phyloP scores from a whole-genome alignment of 331 rosid genomes.

The Quercus tomentella region DNA sequence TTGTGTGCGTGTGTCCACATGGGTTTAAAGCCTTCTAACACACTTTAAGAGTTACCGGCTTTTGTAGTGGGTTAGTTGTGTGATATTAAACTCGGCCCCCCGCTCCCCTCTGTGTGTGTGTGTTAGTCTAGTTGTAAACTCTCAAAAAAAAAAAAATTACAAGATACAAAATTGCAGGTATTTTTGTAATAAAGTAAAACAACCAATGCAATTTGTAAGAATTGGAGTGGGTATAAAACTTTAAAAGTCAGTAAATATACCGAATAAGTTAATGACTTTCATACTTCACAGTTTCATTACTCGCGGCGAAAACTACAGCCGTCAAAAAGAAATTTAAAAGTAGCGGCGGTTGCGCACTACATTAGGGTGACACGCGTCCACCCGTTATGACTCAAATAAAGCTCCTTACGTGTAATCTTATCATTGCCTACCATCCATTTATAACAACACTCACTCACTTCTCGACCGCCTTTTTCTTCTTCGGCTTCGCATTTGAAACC shows the following conservation, averaged over 20 bases:
- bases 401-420: neutral
- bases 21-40: too few relatives aligned
- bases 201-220: neutral
- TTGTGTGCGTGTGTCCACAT: too few relatives aligned
- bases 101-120: too few relatives aligned
- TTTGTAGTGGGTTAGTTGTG: too few relatives aligned
- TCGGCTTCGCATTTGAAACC: neutral
- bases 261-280: neutral
- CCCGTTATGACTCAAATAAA: neutral
- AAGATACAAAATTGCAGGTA: neutral
- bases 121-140: too few relatives aligned
- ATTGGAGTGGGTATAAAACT: neutral
- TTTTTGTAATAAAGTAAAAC: neutral
- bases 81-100: too few relatives aligned
- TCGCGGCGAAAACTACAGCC: slow-evolving; percentile 4
- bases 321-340: neutral
- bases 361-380: neutral
- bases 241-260: neutral
- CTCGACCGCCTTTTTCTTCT: slow-evolving; percentile 23
- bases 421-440: neutral
- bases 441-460: neutral
- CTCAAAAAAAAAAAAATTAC: too few relatives aligned
- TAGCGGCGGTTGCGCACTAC: neutral
- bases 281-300: neutral
- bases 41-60: too few relatives aligned